Evolutionary conservation across 148 eudicot species (phyloP), one percentile per base, ranked within the genome.

Genomic region (Spergularia bocconei): DNA sequence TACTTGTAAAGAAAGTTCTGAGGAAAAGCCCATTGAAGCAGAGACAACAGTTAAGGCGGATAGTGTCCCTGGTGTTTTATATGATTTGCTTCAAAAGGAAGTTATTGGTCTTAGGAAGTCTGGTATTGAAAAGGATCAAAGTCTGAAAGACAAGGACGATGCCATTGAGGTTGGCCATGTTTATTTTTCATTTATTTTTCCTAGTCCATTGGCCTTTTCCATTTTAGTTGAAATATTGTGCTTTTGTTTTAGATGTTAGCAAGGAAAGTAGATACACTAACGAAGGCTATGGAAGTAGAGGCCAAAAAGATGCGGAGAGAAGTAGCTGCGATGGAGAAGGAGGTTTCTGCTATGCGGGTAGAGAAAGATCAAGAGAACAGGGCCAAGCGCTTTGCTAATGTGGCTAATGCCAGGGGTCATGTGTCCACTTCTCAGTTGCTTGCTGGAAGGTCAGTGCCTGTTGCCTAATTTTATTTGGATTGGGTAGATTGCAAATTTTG

Each of bases 301-400:
- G 98, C 97, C 68, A 94, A 94, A 83, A 94, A 92, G 88, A 92
- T 94, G 98, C 87, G 98, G 81, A 94, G 98, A 77, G 97, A 92
- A 78, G 98, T 94, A 63, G 92, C 97, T 82, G 96, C 96, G n/a
- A 90, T 94, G 97, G 98, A 94, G 86, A 94, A 94, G 81, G 98
- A 94, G 86, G 98, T 94, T 73, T 82, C 96, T 84, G 93, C 98
- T 12, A 94, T 94, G 87, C 97, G 97, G 56, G 86, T 85, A 44
- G 98, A 94, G 29, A 94, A 94, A 79, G 98, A 94, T 61, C 98
- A 94, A 64, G 98, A 94, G 76, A 94, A 81, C 70, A 89, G 84
- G 71, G 89, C 92, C 73, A 92, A 86, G 80, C 85, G 96, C 33
- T 82, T 86, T 70, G 93, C 88, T 48, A 90, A 83, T 79, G 69